Conservation (phyloP, 140 eudicot genomes). For the Ambrosia hybrid region DNA sequence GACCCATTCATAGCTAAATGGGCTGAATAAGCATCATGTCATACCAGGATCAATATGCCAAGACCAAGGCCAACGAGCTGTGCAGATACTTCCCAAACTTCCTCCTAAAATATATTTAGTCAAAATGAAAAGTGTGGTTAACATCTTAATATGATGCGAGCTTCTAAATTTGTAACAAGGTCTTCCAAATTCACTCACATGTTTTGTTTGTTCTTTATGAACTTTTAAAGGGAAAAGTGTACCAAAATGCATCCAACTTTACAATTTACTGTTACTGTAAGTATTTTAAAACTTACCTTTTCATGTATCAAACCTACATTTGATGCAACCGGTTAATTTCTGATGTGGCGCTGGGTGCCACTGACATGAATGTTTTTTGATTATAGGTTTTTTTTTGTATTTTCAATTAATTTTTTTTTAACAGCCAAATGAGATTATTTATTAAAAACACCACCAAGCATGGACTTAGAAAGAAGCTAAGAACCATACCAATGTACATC, state of each 20-base stretch:
- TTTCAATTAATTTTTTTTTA: too few relatives aligned
- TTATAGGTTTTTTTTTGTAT: too few relatives aligned
- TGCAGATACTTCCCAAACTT: constrained; percentile 99
- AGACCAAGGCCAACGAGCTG: constrained; percentile 90
- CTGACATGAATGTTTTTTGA: too few relatives aligned
- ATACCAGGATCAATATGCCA: constrained; percentile 80
- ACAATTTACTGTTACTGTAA: not conserved
- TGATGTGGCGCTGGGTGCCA: too few relatives aligned
- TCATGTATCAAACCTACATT: not conserved
- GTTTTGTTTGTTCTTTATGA: constrained; percentile 1
- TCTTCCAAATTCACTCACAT: constrained; percentile 5
- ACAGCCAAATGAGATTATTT: too few relatives aligned
- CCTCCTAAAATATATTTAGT: constrained; percentile 58
- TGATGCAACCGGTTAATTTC: not conserved
- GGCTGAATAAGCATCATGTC: constrained; percentile 13
- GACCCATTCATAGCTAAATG: not conserved
- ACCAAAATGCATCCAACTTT: not conserved
- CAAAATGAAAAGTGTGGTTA: not conserved
- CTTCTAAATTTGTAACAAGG: not conserved
- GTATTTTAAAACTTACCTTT: not conserved
- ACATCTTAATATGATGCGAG: not conserved
- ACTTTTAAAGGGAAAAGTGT: constrained; percentile 1
- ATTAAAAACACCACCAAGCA: too few relatives aligned
- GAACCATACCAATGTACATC: too few relatives aligned
- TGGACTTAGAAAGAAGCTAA: too few relatives aligned